Evolutionary conservation across 495 filamentous ascomycete species (phyloP), one percentile per base, ranked within the genome.

Genomic region (Tuber calosporum): DNA sequence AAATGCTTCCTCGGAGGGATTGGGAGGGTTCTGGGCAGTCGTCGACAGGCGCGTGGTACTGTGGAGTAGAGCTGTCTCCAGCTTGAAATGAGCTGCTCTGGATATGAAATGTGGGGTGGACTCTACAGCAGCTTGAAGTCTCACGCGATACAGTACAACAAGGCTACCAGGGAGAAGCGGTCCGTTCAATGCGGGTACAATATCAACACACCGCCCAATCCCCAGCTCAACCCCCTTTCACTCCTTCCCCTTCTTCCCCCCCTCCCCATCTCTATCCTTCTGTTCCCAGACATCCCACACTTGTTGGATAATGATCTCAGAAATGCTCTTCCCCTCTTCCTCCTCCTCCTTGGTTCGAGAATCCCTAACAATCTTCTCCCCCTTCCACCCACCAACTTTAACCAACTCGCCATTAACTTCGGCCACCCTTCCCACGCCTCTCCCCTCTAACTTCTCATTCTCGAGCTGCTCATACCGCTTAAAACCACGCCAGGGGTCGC

Each of bases 261-360:
- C 81, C 39, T 81, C 78, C 30, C 75, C 53, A 20, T 79, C 72
- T 41, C 77, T 81, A 48, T 80, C 77, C 71, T 83, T 82, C 69
- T 73, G 79, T 69, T 79, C 81, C 88, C 87, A 92, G 62, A 93
- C 94, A 83, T 97, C 92, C 86, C 86, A 89, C 62, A 96, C 87
- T 86, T 94, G 90, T 77, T 93, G 91, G 83, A 87, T 86, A 75
- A 97, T 97, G 83, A 97, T 83, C 79, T 88, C 89, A 22, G 87
- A 88, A 86, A 94, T 93, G 38, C 92, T 91, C 82, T 89, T 91
- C 30, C 93, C 94, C 73, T 90, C 88, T 78, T 90, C 89, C 80
- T 94, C 76, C 72, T 90, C 89, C 80, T 94, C 76, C 72, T 89
- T 89, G 84, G 92, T 85, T 84, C 86, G 86, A 82, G 94, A 91